Percentiles rank a stretch among this genome's conserved stretches.
Conservation (phyloP, 2,329 filamentous ascomycete genomes). For the Cordyceps tenuipes region DNA sequence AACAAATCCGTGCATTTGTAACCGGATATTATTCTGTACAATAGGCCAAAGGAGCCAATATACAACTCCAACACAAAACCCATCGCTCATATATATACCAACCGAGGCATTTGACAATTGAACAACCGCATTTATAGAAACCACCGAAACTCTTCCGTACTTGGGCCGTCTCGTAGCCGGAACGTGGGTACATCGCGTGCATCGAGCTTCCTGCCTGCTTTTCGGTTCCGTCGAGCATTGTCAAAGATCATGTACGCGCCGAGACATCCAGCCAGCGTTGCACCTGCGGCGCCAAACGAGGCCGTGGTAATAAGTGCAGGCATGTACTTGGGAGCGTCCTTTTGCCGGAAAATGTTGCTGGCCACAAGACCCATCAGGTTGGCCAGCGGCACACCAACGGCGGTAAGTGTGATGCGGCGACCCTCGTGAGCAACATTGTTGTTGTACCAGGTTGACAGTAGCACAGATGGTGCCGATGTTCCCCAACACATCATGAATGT, state of each 20-base stretch:
- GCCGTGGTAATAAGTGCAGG: constrained; percentile 58
- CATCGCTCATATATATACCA: constrained; percentile 4
- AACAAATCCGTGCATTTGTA: not conserved
- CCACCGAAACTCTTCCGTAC: constrained; percentile 41
- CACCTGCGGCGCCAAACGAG: constrained; percentile 53
- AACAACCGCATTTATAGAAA: constrained; percentile 27
- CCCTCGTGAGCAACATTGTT: constrained; percentile 77
- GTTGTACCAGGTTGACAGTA: constrained; percentile 62
- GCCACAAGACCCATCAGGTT: constrained; percentile 68
- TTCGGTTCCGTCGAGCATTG: constrained; percentile 45
- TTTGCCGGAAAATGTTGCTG: constrained; percentile 58
- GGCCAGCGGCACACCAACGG: constrained; percentile 63
- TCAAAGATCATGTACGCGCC: constrained; percentile 54
- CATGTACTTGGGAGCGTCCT: constrained; percentile 59
- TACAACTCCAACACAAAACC: not conserved
- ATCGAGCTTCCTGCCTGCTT: constrained; percentile 39
- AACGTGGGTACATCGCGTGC: constrained; percentile 41
- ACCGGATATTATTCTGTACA: not conserved
- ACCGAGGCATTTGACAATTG: not conserved
- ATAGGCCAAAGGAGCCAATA: not conserved
- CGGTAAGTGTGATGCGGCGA: constrained; percentile 60
- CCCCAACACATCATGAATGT: constrained; percentile 81
- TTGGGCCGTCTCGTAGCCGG: constrained; percentile 39
- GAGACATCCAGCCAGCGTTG: constrained; percentile 43
- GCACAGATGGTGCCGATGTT: constrained; percentile 63